Evolutionary conservation across 2,329 filamentous ascomycete species (phyloP).

Genomic region (Ophiocordyceps robertsii): DNA sequence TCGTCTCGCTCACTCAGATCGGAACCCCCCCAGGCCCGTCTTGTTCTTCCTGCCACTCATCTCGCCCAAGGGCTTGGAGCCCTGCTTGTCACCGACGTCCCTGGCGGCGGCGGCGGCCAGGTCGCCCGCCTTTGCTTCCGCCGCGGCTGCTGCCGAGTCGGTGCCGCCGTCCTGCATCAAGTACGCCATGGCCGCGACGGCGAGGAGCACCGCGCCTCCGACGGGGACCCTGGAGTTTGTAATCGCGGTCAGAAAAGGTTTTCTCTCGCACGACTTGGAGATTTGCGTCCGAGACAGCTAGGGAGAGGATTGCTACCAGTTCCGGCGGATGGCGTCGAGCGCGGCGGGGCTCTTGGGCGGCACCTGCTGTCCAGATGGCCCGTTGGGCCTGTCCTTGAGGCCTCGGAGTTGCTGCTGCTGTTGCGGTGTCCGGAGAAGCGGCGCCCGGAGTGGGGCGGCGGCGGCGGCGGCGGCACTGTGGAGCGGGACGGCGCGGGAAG

Average conservation of each 20-base stretch:
- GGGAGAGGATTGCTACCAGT: slow-evolving; percentile 12
- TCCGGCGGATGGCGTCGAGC: slow-evolving; percentile 15
- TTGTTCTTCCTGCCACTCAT: slow-evolving; percentile 17
- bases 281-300: too few relatives aligned
- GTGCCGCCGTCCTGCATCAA: slow-evolving; percentile 5
- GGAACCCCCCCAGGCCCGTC: slow-evolving; percentile 15
- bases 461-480: slow-evolving; percentile 1
- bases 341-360: slow-evolving; percentile 13
- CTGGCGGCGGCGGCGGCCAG: not conserved
- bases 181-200: slow-evolving; percentile 14
- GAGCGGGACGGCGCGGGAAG: not conserved
- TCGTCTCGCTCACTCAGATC: slow-evolving; percentile 10
- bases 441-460: slow-evolving; percentile 1
- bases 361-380: slow-evolving; percentile 19
- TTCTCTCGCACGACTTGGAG: too few relatives aligned
- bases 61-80: slow-evolving; percentile 11
- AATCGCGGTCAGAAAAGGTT: too few relatives aligned
- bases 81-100: slow-evolving; percentile 2
- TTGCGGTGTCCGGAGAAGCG: not conserved
- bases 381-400: slow-evolving; percentile 13
- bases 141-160: not conserved
- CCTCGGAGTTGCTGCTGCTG: not conserved
- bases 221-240: slow-evolving; percentile 9
- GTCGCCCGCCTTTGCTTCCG: not conserved
- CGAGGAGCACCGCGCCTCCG: slow-evolving; percentile 12